Evolutionary conservation across 345 rosid species (phyloP).

Genomic region (Aegle marmelos): DNA sequence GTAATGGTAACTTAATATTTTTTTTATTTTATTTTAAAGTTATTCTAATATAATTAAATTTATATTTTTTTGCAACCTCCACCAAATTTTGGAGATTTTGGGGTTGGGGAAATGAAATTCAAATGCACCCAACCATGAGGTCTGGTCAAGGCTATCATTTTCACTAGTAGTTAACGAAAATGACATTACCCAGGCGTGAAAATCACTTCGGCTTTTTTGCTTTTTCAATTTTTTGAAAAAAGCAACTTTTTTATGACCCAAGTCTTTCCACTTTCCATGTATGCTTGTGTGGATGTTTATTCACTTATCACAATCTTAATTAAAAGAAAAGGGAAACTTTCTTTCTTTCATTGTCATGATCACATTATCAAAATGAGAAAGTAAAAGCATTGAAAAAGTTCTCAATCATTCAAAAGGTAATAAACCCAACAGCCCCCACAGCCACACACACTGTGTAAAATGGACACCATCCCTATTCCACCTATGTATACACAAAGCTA

Average conservation of each 20-base stretch:
- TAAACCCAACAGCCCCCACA: not conserved
- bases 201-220: not conserved
- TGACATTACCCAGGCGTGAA: not conserved
- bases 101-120: not conserved
- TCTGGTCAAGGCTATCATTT: not conserved
- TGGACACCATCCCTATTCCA: no score
- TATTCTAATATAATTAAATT: no score
- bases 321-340: not conserved
- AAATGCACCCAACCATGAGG: not conserved
- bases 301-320: not conserved
- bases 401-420: conserved; percentile 6
- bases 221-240: not conserved
- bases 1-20: no score
- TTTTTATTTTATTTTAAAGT: no score
- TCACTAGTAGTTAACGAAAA: not conserved
- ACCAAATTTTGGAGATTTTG: not conserved
- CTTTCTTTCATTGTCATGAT: not conserved
- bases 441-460: not conserved
- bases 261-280: conserved; percentile 1
- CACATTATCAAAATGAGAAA: not conserved
- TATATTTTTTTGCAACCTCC: no score
- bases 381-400: not conserved
- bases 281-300: not conserved
- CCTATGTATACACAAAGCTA: not conserved
- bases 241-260: not conserved